Base-by-base conservation (phyloP, 202 grass and related monocot species). In the Saccharum hybrid region DNA sequence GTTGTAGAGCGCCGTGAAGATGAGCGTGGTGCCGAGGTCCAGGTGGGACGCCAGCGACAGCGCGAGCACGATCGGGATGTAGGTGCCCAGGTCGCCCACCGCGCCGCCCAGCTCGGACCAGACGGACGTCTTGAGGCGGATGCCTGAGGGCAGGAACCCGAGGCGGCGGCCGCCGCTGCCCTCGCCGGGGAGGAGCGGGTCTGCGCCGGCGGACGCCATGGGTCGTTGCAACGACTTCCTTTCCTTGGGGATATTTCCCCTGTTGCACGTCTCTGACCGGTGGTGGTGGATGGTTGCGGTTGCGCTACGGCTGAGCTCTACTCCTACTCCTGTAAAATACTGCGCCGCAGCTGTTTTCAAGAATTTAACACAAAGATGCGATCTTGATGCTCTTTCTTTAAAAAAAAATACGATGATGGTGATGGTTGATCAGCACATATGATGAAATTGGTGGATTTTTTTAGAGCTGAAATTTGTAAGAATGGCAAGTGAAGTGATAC, bases 1-100 rank as follows among this genome's bases (percentile, higher is more conserved):
- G 85, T 92, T 95, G 82, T 95, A 95, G 85, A 95, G 71, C n/a
- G 87, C 93, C 12, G 90, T 92, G 86, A 95, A 95, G 85, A 95
- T 84, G 63, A 92, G 83, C 43, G 90, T 90, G 5, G 93, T 92
- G 71, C 91, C 88, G 46, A 93, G 85, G 81, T 93, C 92, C 4
- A 91, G 83, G 71, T 89, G 86, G 11, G 84, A 91, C 46, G 85
- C 86, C 46, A 94, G 92, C 37, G 87, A 91, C 63, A 91, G 82
- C 56, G 89, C 92, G 3, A 94, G 78, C 18, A 92, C 88, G 78
- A 94, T 94, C 28, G 93, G 93, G 34, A 94, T 94, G 75, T 92
- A 94, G 66, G 93, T 94, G 79, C 93, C 93, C 51, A 95, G 88
- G 66, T 95, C 93, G 14, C 93, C 93, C n/a, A 92, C 93, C 18